Base-by-base conservation (phyloP, 192 early-diverging fungal species). In the Obelidium mucronatum region DNA sequence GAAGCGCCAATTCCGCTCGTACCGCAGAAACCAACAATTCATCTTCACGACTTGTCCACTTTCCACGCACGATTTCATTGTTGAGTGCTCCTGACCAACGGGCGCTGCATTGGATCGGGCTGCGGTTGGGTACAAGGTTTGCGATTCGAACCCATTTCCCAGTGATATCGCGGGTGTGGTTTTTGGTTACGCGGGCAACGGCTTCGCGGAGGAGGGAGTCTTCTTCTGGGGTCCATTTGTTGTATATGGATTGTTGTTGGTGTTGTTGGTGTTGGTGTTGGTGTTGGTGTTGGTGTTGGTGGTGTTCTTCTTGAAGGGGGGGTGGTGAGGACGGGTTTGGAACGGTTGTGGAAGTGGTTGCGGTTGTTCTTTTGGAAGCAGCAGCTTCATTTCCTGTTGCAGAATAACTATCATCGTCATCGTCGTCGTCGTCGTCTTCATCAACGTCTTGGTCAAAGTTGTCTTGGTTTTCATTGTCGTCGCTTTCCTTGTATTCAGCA, bases 171-270 rank as follows among this genome's bases (percentile, higher is more conserved):
- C 85, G 86, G 3, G 59, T 31, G 60, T 74, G 60, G 72, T 74
- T 74, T 26, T 62, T 60, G 1, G 72, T 74, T 5, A 74, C 72
- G 77, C 88, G 85, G 24, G 83, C 74, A 13, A 95, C 91, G 15
- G 91, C 92, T 56, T 92, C 80, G 35, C 86, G 83, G 73, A 97
- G 83, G 39, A 93, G 53, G 0, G 83, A 80, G 69, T 95, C 93
- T 58, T 97, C 95, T 55, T 93, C 90, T 28, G 81, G 74, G 0
- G 91, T 92, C 95, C 95, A 97, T 35, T 77, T 79, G 72, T 76
- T 74, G 74, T 73, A 79, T 6, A 53, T 54, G 26, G 70, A 34
- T 1, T n/a, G n/a, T n/a, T n/a, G n/a, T n/a, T n/a, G n/a, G n/a
- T n/a, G n/a, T n/a, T n/a, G n/a, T n/a, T n/a, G n/a, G n/a, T n/a